These are phyloP conservation scores for Xylaria multiplex DNA, from an alignment of 2,329 filamentous ascomycete species.

Conservation along the genomic window DNA sequence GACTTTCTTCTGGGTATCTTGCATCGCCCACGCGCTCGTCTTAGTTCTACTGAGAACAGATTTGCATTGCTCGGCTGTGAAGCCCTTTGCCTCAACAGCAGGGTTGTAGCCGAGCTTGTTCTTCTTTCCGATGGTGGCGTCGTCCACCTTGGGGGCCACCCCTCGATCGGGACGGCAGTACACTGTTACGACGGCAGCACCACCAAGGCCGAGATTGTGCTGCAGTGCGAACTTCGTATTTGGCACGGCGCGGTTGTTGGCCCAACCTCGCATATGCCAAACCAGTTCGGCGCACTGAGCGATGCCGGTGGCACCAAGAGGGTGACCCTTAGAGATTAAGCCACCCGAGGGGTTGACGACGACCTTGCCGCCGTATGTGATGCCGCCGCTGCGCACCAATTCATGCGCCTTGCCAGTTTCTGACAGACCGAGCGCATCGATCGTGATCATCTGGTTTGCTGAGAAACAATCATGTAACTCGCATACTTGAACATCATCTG, in stretches of 20 bases:
- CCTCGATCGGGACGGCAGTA: constrained; percentile 85
- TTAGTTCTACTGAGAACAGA: constrained; percentile 75
- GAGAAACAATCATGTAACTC: constrained; percentile 98
- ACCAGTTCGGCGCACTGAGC: constrained; percentile 95
- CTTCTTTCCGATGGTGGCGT: constrained; percentile 70
- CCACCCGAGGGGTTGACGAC: constrained; percentile 95
- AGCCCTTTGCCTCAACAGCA: constrained; percentile 87
- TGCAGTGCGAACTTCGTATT: constrained; percentile 80
- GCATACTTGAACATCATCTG: constrained; percentile 80
- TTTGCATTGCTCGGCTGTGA: constrained; percentile 79
- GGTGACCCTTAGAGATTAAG: constrained; percentile 95
- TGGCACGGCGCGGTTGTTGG: constrained; percentile 81
- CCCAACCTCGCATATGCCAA: constrained; percentile 96
- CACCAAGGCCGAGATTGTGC: constrained; percentile 92
- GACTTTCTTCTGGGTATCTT: constrained; percentile 79
- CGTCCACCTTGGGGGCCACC: constrained; percentile 67
- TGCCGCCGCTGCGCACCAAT: constrained; percentile 85
- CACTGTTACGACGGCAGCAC: constrained; percentile 88
- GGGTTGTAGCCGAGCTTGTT: constrained; percentile 90
- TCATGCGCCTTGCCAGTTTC: constrained; percentile 89
- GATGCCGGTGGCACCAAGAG: constrained; percentile 91
- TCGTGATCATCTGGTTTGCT: constrained; percentile 89
- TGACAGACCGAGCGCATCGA: constrained; percentile 85
- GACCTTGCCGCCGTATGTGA: constrained; percentile 87
- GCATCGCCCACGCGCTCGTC: constrained; percentile 78